A percentile compares a stretch with the other conserved stretches of the same genome.
These are phyloP conservation scores for Clonostachys byssicola DNA, from an alignment of 2,329 filamentous ascomycete species.

Conservation along the genomic window DNA sequence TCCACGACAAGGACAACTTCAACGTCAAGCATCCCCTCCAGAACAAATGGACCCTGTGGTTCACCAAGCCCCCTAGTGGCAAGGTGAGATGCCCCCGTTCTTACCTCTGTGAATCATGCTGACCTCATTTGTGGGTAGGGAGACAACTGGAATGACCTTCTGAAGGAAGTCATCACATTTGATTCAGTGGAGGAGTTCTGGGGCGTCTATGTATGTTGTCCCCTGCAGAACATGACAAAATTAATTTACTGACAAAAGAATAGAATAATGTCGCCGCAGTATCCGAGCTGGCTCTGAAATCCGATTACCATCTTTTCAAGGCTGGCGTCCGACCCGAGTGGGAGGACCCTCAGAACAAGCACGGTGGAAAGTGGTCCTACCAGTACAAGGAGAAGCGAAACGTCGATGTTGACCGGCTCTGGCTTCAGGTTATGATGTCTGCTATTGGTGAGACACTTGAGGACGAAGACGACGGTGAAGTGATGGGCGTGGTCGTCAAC, in stretches of 20 bases:
- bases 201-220: constrained; percentile 78
- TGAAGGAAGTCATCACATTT: constrained; percentile 98
- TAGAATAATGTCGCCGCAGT: constrained; percentile 98
- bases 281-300: constrained; percentile 93
- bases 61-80: constrained; percentile 94
- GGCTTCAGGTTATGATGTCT: constrained; percentile 94
- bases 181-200: constrained; percentile 99
- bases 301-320: constrained; percentile 99
- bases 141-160: constrained; percentile 96
- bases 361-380: constrained; percentile 98
- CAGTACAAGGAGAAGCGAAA: constrained; percentile 94
- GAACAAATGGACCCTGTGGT: constrained; percentile 98
- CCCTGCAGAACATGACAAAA: neutral
- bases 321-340: constrained; percentile 94
- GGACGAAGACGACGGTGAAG: constrained; percentile 88
- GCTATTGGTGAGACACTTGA: constrained; percentile 98
- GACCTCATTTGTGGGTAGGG: constrained; percentile 48
- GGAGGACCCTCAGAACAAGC: constrained; percentile 98
- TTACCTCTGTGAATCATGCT: constrained; percentile 8
- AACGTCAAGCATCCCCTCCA: constrained; percentile 98
- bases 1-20: constrained; percentile 98
- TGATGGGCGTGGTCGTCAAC: constrained; percentile 99
- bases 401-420: constrained; percentile 89
- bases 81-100: constrained; percentile 57
- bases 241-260: constrained; percentile 5